Base-by-base conservation (phyloP, 225 moss, liverwort and hornwort species). In the Climacium dendroides region DNA sequence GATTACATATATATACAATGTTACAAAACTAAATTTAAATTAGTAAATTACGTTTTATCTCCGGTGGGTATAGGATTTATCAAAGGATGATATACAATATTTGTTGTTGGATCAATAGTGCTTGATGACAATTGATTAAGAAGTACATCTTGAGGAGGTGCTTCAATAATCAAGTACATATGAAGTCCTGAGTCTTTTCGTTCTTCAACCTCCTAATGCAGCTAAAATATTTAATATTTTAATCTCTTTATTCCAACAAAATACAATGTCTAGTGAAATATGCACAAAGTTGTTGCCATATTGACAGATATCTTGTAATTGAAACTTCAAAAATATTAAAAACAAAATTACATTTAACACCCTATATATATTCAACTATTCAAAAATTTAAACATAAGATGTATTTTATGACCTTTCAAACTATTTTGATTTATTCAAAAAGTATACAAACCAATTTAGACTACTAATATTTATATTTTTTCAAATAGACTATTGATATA, bases 31-130 rank as follows among this genome's bases (percentile, higher is more conserved):
- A 7, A 47, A 15, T 13, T 5, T 7, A n/a, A 12, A 26, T 78
- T 86, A 93, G 4, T 7, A n/a, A 12, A 26, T 78, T 86, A 93
- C 91, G 70, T 95, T 92, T 96, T 96, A 78, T 95, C 98, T 75
- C 77, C 84, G 6, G 19, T 5, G 10, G 96, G 94, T 73, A 96
- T 34, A 75, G 92, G 96, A 87, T 95, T 95, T 82, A 90, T 93
- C 47, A 91, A 69, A 45, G 94, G 91, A 91, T 95, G 94, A 86
- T 95, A 94, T 4, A 94, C 37, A 55, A 80, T 86, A 59, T 92
- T 88, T 48, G 94, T 94, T 75, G 93, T 89, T 82, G 94, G 92
- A 78, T 96, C 96, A 85, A 94, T 41, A 59, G 86, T 80, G 32
- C 71, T 93, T 60, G 69, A 89, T 89, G 89, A 89, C 14, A 90